phyloP scores from a whole-genome alignment of 768 basidiomycete species.

The Boletus reticulatus region DNA sequence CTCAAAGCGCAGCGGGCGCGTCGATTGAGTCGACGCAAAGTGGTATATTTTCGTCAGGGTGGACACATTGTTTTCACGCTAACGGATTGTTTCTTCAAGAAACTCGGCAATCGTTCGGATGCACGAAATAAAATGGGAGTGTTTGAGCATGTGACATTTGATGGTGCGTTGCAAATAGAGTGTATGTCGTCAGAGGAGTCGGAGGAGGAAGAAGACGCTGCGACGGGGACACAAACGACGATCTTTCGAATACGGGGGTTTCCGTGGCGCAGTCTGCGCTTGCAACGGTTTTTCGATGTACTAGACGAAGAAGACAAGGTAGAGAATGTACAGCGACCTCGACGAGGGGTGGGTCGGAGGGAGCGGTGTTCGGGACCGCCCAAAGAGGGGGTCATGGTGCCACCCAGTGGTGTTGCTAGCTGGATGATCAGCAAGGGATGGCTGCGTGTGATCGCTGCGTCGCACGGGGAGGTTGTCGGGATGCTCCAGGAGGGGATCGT shows the following conservation, averaged over 20 bases:
- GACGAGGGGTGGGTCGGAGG: conserved; percentile 56
- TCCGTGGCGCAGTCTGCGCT: conserved; percentile 65
- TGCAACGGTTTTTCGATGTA: conserved; percentile 56
- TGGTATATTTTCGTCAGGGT: conserved; percentile 39
- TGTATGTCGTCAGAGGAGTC: conserved; percentile 86
- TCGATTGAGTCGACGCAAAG: conserved; percentile 58
- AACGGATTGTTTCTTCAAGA: conserved; percentile 39
- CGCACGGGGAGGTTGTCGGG: conserved; percentile 47
- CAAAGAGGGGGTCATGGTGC: conserved; percentile 57
- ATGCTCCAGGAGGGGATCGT: conserved; percentile 41
- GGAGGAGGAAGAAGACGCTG: conserved; percentile 43
- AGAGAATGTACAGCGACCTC: conserved; percentile 47
- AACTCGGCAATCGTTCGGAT: conserved; percentile 64
- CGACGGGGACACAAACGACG: conserved; percentile 29
- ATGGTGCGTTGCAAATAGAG: conserved; percentile 67
- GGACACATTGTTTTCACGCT: not conserved
- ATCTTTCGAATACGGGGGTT: conserved; percentile 56
- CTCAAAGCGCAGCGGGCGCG: conserved; percentile 60
- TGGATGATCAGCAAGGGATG: conserved; percentile 81
- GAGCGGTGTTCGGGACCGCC: conserved; percentile 51
- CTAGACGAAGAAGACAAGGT: conserved; percentile 57
- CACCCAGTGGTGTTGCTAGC: conserved; percentile 59
- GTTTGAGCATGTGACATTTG: conserved; percentile 64
- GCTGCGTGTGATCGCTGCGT: conserved; percentile 41
- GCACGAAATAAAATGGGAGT: conserved; percentile 49